These are phyloP conservation scores for Suillus ampliporus DNA, from an alignment of 768 basidiomycete species.

Conservation along the genomic window DNA sequence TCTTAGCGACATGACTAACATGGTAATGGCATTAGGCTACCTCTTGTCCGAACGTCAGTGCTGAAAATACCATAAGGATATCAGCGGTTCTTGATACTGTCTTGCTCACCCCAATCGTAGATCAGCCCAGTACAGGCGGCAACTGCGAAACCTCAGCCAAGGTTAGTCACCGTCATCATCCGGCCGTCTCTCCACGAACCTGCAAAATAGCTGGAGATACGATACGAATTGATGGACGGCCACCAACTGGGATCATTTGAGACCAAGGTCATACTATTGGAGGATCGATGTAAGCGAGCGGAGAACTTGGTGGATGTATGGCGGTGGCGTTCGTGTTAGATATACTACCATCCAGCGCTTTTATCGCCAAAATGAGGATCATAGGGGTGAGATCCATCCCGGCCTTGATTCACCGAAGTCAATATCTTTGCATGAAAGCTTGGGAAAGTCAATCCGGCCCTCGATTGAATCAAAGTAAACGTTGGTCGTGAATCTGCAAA, in stretches of 20 bases:
- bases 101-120: background rate
- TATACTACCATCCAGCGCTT: slow-evolving; percentile 15
- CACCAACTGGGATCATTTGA: background rate
- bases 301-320: background rate
- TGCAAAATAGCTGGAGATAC: background rate
- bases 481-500: too few species aligned
- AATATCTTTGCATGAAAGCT: too few species aligned
- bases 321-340: background rate
- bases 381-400: background rate
- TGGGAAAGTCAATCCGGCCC: too few species aligned
- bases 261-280: background rate
- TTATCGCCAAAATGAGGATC: background rate
- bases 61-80: background rate
- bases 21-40: background rate
- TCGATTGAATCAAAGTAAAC: too few species aligned
- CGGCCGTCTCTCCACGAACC: background rate
- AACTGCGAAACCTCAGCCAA: background rate
- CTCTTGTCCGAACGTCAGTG: background rate
- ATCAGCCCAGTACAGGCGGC: background rate
- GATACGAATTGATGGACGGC: background rate
- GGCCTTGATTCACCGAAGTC: background rate
- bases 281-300: background rate
- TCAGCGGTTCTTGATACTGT: background rate
- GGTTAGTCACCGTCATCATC: background rate
- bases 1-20: background rate